A percentile compares a stretch with the other conserved stretches of the same genome.
Conservation (phyloP, 139 green algal genomes). For the Chlamydomonas incerta region DNA sequence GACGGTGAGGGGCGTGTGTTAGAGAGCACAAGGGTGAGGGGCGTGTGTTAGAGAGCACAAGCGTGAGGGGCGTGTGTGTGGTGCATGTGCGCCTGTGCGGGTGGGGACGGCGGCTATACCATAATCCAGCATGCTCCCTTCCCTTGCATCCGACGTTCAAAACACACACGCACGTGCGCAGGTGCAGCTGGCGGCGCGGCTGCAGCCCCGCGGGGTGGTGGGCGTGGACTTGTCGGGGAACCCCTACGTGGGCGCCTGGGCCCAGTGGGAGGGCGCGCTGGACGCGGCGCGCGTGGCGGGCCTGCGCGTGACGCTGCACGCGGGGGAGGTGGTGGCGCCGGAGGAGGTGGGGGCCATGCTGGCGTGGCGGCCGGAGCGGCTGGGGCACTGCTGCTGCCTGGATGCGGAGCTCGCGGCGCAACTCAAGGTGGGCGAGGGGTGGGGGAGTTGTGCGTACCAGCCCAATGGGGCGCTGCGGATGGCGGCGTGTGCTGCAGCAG, state of each 20-base stretch:
- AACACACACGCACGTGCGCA: too few relatives aligned
- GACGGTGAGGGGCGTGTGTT: conserved; percentile 66
- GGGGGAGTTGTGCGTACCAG: too few relatives aligned
- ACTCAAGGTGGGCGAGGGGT: conserved; percentile 48
- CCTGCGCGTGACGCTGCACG: conserved; percentile 80
- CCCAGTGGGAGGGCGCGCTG: conserved; percentile 67
- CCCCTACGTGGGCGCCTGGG: conserved; percentile 71
- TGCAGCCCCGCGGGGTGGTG: conserved; percentile 56
- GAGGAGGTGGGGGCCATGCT: conserved; percentile 76
- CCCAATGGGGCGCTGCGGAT: too few relatives aligned
- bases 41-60: too few relatives aligned
- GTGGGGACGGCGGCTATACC: too few relatives aligned
- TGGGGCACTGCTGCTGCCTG: conserved; percentile 88
- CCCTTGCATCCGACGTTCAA: too few relatives aligned
- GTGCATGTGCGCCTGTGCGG: too few relatives aligned
- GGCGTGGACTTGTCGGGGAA: conserved; percentile 87
- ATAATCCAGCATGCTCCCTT: too few relatives aligned
- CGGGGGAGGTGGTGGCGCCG: conserved; percentile 72
- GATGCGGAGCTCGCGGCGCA: conserved; percentile 61
- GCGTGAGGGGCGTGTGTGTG: too few relatives aligned
- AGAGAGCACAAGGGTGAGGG: neutral
- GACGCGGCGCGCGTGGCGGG: conserved; percentile 59
- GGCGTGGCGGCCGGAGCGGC: conserved; percentile 70
- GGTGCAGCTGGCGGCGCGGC: conserved; percentile 65
- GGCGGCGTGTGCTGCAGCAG: too few relatives aligned